Base-by-base conservation (phyloP, 257 asterid species). In the Rubia yunnanensis region DNA sequence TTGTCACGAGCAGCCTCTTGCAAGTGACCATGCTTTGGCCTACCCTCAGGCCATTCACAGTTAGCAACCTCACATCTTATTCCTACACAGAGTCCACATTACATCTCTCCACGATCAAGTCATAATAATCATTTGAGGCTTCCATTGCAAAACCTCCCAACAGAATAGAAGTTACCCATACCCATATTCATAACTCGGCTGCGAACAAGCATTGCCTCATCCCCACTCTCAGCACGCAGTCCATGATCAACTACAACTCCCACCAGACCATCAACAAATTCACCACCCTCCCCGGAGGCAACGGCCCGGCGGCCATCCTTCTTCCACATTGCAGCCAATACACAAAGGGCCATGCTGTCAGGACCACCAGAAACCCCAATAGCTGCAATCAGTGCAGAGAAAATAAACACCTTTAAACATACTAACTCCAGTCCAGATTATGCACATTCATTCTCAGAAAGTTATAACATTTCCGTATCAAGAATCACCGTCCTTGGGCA, bases 301-400 rank as follows among this genome's bases (percentile, higher is more conserved):
- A 63, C 69, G 71, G 60, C 13, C n/a, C 20, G 66, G 44, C 27
- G 50, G 58, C 72, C 77, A 48, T 74, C 78, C 68, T 76, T 75
- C 81, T 89, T 92, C 99, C 99, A 92, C 59, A 78, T 77, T 65
- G 88, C 87, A 67, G 96, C 83, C 70, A 92, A 68, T 35, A 84
- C 76, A 72, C 97, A 89, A 5, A 92, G 86, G 62, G 96, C 96
- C 70, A 89, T 83, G 77, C 99, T 89, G 79, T 92, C 99, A 65
- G 99, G 94, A 53, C 97, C 97, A 64, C 99, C 99, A 68, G 99
- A 89, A 71, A 89, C 95, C 30, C 92, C 99, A 22, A 92, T 57
- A 70, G 95, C 99, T 92, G 87, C 63, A 74, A 31, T 53, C 9
- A 74, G 65, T 60, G 55, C 22, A 69, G 59, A 70, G 23, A 36